Conservation (phyloP, 352 stramenopile genomes). For the Pythium monospermum region DNA sequence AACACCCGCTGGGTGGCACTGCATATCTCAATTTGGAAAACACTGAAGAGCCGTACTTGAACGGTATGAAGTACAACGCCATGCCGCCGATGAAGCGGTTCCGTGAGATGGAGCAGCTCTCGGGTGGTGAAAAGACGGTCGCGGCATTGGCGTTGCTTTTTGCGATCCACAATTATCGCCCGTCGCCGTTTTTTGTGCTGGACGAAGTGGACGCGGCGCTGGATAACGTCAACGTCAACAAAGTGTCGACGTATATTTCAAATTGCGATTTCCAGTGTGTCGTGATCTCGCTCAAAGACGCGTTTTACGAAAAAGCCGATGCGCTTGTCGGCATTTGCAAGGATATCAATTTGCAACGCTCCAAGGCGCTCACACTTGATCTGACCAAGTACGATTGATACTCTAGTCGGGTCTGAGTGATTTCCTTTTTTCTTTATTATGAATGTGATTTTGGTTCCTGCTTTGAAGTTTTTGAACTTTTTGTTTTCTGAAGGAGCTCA, state of each 20-base stretch:
- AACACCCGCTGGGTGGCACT: conserved; percentile 91
- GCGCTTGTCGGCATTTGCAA: conserved; percentile 91
- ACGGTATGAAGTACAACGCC: conserved; percentile 99
- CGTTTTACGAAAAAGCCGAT: conserved; percentile 95
- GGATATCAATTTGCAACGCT: conserved; percentile 69
- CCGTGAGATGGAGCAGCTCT: conserved; percentile 97
- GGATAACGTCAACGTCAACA: conserved; percentile 99
- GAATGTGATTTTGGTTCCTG: not conserved
- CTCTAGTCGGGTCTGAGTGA: too few species aligned
- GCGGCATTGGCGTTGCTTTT: conserved; percentile 98
- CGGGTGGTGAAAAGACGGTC: conserved; percentile 98
- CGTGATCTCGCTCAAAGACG: conserved; percentile 98
- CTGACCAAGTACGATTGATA: conserved; percentile 53
- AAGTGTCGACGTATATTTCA: conserved; percentile 96
- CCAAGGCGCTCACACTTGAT: conserved; percentile 73
- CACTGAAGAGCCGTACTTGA: conserved; percentile 95
- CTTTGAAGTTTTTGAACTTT: not conserved
- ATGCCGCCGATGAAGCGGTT: conserved; percentile 99
- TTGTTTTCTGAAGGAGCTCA: not conserved
- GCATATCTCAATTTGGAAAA: conserved; percentile 85
- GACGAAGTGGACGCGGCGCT: conserved; percentile 99
- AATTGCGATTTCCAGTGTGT: conserved; percentile 97
- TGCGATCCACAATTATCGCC: conserved; percentile 96
- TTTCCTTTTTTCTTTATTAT: not conserved
- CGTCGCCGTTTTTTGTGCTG: conserved; percentile 98